phyloP scores from a whole-genome alignment of 345 rosid genomes.

The Euclidium syriacum region DNA sequence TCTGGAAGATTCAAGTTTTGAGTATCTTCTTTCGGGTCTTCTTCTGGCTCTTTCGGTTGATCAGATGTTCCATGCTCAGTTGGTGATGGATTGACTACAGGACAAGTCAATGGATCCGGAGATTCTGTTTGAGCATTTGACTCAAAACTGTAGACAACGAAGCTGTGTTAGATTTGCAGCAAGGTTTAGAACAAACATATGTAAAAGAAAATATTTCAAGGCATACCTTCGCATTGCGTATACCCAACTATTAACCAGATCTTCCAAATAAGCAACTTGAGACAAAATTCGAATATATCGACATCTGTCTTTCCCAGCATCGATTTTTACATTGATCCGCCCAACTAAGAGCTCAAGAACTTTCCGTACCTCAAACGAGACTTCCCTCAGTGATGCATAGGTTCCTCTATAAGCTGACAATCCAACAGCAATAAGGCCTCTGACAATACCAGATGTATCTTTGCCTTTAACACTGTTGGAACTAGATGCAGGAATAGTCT shows the following conservation, averaged over 20 bases:
- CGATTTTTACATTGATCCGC: slow-evolving; percentile 64
- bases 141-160: slow-evolving; percentile 61
- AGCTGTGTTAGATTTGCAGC: slow-evolving; percentile 23
- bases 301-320: slow-evolving; percentile 77
- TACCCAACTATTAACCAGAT: slow-evolving; percentile 86
- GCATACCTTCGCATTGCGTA: slow-evolving; percentile 75
- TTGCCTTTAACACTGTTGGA: slow-evolving; percentile 54
- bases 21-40: slow-evolving; percentile 20
- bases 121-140: slow-evolving; percentile 38
- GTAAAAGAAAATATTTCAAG: neutral
- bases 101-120: slow-evolving; percentile 30
- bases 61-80: slow-evolving; percentile 28
- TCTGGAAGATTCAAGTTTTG: slow-evolving; percentile 31
- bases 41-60: slow-evolving; percentile 30
- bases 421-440: slow-evolving; percentile 88
- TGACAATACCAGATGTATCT: slow-evolving; percentile 59
- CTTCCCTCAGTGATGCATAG: slow-evolving; percentile 68
- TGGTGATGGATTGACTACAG: slow-evolving; percentile 29
- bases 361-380: slow-evolving; percentile 71
- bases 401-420: slow-evolving; percentile 73
- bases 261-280: slow-evolving; percentile 91
- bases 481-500: slow-evolving; percentile 33
- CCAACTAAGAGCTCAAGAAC: slow-evolving; percentile 86
- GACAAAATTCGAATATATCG: slow-evolving; percentile 70
- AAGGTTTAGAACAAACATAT: slow-evolving; percentile 13